phyloP scores from a whole-genome alignment of 78 protist species.

The Dictyostelium firmibasis region DNA sequence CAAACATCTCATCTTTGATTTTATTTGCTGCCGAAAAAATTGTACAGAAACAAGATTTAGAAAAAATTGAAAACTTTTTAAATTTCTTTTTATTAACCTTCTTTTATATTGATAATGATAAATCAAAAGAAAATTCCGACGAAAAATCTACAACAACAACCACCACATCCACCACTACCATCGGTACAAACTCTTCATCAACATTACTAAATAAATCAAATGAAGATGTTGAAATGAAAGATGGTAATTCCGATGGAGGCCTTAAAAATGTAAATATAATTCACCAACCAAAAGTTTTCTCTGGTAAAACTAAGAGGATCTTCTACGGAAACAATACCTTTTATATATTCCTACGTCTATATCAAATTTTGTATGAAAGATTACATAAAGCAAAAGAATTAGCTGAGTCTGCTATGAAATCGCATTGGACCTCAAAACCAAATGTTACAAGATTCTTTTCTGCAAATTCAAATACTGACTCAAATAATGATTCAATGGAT shows the following conservation, averaged over 20 bases:
- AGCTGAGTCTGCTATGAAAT: conserved; percentile 53
- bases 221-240: conserved; percentile 50
- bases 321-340: conserved; percentile 79
- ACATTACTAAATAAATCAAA: background rate
- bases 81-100: conserved; percentile 68
- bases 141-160: background rate
- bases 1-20: conserved; percentile 34
- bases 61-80: conserved; percentile 74
- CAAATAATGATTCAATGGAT: conserved; percentile 29
- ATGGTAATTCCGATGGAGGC: background rate
- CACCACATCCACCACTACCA: background rate
- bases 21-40: conserved; percentile 68
- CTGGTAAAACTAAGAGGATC: conserved; percentile 42
- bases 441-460: conserved; percentile 66
- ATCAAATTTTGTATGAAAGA: conserved; percentile 78
- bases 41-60: conserved; percentile 47
- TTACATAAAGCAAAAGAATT: conserved; percentile 77
- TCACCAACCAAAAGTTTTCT: conserved; percentile 32
- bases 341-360: conserved; percentile 63
- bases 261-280: conserved; percentile 1
- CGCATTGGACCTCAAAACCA: conserved; percentile 71
- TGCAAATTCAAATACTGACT: conserved; percentile 26
- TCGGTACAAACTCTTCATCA: background rate
- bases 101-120: conserved; percentile 35
- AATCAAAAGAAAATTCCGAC: conserved; percentile 11